Evolutionary conservation across 2,329 filamentous ascomycete species (phyloP).

Genomic region (Fusarium liriodendri): DNA sequence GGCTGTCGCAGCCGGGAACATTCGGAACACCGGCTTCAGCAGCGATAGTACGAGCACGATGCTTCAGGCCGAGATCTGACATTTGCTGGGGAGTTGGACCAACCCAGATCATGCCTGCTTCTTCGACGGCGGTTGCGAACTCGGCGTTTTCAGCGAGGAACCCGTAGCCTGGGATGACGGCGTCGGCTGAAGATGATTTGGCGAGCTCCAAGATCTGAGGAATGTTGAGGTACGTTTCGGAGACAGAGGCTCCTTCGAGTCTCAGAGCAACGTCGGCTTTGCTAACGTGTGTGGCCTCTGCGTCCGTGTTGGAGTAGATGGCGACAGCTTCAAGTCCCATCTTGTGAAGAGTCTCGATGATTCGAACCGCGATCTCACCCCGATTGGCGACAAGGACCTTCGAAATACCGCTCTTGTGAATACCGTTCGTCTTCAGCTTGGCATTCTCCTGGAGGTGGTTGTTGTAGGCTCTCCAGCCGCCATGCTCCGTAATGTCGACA

Average conservation of each 20-base stretch:
- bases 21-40: slow-evolving; percentile 45
- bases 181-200: slow-evolving; percentile 60
- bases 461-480: slow-evolving; percentile 48
- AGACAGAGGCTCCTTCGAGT: slow-evolving; percentile 61
- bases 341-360: slow-evolving; percentile 73
- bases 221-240: slow-evolving; percentile 73
- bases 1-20: slow-evolving; percentile 48
- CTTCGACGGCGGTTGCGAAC: slow-evolving; percentile 65
- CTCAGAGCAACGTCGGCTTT: slow-evolving; percentile 75
- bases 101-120: slow-evolving; percentile 68
- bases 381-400: slow-evolving; percentile 76
- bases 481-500: slow-evolving; percentile 46
- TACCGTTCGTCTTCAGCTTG: neutral
- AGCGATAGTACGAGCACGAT: slow-evolving; percentile 50
- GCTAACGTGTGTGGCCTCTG: slow-evolving; percentile 74
- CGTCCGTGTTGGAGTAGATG: slow-evolving; percentile 73
- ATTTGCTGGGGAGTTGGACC: slow-evolving; percentile 65
- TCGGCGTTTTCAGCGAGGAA: slow-evolving; percentile 73
- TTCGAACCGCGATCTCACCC: slow-evolving; percentile 71
- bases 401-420: slow-evolving; percentile 23
- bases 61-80: slow-evolving; percentile 52
- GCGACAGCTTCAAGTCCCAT: slow-evolving; percentile 77
- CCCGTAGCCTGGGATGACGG: slow-evolving; percentile 75
- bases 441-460: neutral
- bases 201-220: slow-evolving; percentile 68